A percentile compares a stretch with the other conserved stretches of the same genome.
phyloP scores from a whole-genome alignment of 1,284 basidiomycete genomes.

The Melampsora americana region DNA sequence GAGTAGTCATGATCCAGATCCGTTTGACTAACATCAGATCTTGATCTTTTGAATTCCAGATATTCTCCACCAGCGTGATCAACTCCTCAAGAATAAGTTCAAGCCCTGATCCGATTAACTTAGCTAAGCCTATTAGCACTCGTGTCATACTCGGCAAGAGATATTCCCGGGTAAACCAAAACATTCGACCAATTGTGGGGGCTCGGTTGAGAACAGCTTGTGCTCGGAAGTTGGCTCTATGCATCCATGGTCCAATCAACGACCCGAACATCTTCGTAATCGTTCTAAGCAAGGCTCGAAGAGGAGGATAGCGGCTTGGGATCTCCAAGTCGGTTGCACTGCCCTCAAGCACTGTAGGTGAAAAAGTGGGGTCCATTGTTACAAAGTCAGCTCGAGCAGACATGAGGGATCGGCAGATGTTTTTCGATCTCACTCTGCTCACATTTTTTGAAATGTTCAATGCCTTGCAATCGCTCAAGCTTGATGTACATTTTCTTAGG shows the following conservation, averaged over 20 bases:
- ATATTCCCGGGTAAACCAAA: neutral
- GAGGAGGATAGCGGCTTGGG: neutral
- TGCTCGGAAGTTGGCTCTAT: neutral
- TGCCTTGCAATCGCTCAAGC: neutral
- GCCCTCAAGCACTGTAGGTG: neutral
- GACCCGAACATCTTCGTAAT: neutral
- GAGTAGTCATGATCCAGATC: conserved; percentile 2
- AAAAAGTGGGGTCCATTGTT: neutral
- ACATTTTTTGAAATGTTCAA: conserved; percentile 17
- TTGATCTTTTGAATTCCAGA: neutral
- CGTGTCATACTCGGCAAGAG: neutral
- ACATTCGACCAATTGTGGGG: neutral
- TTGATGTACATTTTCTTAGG: conserved; percentile 8
- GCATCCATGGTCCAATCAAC: neutral
- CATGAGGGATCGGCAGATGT: neutral
- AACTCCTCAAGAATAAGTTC: neutral
- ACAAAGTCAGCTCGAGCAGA: neutral
- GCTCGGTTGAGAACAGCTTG: neutral
- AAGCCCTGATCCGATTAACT: neutral
- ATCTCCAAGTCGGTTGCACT: neutral
- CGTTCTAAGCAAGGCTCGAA: neutral
- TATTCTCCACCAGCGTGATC: neutral
- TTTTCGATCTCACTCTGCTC: neutral
- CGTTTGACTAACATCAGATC: neutral
- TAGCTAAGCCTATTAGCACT: neutral